phyloP scores from a whole-genome alignment of 768 basidiomycete species.

The Pholiota microspora region DNA sequence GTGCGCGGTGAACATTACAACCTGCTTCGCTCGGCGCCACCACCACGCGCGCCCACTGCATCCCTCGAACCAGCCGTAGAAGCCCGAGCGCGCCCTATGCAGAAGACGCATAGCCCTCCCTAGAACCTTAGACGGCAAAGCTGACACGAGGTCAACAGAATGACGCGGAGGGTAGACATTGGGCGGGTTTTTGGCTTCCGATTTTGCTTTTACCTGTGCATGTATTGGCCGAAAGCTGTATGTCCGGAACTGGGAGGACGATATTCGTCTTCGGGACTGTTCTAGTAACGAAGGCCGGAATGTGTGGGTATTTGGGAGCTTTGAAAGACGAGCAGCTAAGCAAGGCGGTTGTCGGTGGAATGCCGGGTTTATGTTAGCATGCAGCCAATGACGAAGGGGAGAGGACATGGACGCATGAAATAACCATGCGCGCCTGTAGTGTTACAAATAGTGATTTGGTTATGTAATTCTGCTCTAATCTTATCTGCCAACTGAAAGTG shows the following conservation, averaged over 20 bases:
- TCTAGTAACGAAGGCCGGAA: background rate
- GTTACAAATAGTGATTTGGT: background rate
- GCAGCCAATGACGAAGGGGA: background rate
- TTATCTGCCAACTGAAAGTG: slow-evolving; percentile 4
- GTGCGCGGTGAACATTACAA: background rate
- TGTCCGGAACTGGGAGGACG: background rate
- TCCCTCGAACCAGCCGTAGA: background rate
- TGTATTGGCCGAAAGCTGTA: background rate
- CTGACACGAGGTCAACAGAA: too few relatives aligned
- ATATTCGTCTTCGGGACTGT: background rate
- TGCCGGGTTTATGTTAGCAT: background rate
- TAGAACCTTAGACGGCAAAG: too few relatives aligned
- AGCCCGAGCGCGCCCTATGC: background rate
- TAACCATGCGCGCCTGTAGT: background rate
- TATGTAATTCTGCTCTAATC: background rate
- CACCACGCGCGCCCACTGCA: slow-evolving; percentile 1
- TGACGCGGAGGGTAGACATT: too few relatives aligned
- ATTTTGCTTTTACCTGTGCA: background rate
- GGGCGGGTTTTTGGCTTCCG: too few relatives aligned
- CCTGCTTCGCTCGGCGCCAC: background rate
- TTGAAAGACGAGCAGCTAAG: background rate
- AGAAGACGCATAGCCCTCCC: background rate
- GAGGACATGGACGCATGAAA: background rate
- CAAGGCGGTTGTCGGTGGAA: background rate
- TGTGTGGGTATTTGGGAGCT: background rate